Base-by-base conservation (phyloP, 805 yeast genomes). In the Candida xyloterini region DNA sequence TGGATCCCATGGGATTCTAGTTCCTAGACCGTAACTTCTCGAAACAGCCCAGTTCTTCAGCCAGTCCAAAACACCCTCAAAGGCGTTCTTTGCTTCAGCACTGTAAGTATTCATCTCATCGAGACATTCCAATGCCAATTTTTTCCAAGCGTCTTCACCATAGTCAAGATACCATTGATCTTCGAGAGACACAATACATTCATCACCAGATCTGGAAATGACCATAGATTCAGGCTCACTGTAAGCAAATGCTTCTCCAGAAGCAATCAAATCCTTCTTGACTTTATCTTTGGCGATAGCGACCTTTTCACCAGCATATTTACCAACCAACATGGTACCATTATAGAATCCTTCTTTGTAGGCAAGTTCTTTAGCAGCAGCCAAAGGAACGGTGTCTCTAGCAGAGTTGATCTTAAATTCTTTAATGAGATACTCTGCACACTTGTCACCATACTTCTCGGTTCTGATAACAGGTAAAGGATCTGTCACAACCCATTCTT, bases 131-230 rank as follows among this genome's bases (percentile, higher is more conserved):
- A 80, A 67, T 38, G 96, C 95, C 60, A 76, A 78, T 11, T 71
- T 65, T 60, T 84, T 86, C 99, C 99, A 93, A 11, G 67, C 52
- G 53, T 78, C 87, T 75, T 93, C 99, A 74, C 99, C 99, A 58
- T 93, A 93, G 63, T 93, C 97, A 55, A 87, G 76, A 66, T 79
- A 93, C 99, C 99, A 93, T 73, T 93, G 99, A 67, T 93, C 98
- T 68, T 95, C 98, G 37, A 93, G 76, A 5, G 98, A 88, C 28
- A 93, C 99, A 55, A 91, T 81, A 75, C 99, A 93, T 44, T 81
- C 88, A 62, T 93, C 99, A 52, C 97, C 97, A 30, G 96, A 87
- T 69, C 99, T 84, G 11, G 98, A 91, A 33, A 87, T 76, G 33
- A 93, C 96, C 30, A 71, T 70, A 30, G 83, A 78, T 68, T 93